These are phyloP conservation scores for Salvia sclarea DNA, from an alignment of 305 asterid genomes.

Conservation along the genomic window DNA sequence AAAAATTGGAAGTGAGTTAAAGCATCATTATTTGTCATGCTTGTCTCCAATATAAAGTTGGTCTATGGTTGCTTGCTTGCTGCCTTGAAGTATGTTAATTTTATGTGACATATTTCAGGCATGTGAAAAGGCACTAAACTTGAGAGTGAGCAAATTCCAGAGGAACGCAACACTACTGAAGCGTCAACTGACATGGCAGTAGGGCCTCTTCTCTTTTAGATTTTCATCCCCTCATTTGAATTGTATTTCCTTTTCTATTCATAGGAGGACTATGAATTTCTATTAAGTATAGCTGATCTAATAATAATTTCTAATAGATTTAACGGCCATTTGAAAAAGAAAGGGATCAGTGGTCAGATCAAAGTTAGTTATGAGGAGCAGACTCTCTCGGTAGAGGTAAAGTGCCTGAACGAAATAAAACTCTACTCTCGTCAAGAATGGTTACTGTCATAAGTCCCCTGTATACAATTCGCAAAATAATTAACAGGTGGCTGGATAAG, in stretches of 20 bases:
- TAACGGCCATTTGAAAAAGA: conserved; percentile 85
- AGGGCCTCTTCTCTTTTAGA: conserved; percentile 40
- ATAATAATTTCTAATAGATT: conserved; percentile 50
- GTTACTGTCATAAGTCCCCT: conserved; percentile 9
- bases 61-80: conserved; percentile 19
- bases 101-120: conserved; percentile 51
- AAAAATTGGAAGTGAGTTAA: conserved; percentile 68
- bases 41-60: conserved; percentile 17
- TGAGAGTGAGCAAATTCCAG: conserved; percentile 66
- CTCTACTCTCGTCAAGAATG: conserved; percentile 21
- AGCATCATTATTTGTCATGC: conserved; percentile 26
- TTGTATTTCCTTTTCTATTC: conserved; percentile 19
- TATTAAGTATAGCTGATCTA: conserved; percentile 28
- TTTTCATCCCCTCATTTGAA: conserved; percentile 19
- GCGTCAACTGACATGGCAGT: conserved; percentile 93
- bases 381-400: conserved; percentile 89
- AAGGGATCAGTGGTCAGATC: conserved; percentile 87
- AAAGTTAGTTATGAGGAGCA: conserved; percentile 74
- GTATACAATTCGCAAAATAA: background rate
- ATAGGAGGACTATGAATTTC: conserved; percentile 25
- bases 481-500: conserved; percentile 13
- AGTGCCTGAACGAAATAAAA: conserved; percentile 28
- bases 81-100: background rate
- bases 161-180: conserved; percentile 69
- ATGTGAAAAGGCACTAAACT: conserved; percentile 57